Conservation (phyloP, 225 moss, liverwort and hornwort species). For the Pleurozium schreberi region DNA sequence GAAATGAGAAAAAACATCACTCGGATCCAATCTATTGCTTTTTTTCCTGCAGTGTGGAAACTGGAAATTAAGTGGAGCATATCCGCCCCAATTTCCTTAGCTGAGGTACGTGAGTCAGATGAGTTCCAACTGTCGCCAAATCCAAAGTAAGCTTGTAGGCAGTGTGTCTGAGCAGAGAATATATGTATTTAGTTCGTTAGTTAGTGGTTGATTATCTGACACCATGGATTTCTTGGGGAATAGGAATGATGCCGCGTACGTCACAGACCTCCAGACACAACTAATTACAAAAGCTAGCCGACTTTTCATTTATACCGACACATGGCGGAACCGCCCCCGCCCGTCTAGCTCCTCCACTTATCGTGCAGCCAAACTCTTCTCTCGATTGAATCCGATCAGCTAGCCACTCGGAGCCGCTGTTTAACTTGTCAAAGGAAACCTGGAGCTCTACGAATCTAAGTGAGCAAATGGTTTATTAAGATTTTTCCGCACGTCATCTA, state of each 20-base stretch:
- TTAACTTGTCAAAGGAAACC: no score
- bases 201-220: background rate
- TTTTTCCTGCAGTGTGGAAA: background rate
- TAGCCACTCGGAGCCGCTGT: no score
- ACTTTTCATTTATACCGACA: background rate
- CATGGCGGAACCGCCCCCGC: no score
- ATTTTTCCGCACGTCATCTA: background rate
- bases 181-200: background rate
- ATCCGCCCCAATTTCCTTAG: background rate
- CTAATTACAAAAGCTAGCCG: background rate
- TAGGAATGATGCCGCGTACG: background rate
- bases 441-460: no score
- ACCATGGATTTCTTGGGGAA: background rate
- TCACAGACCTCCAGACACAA: background rate
- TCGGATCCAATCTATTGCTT: background rate
- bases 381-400: background rate
- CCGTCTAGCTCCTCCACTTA: no score
- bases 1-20: background rate
- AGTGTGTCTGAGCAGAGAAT: background rate
- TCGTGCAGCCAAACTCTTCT: background rate
- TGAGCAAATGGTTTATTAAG: background rate
- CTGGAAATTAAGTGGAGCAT: background rate
- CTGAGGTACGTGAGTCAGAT: no score
- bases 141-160: background rate
- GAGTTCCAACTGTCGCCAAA: background rate